Evolutionary conservation across 805 yeast genomes (phyloP), one percentile per base, ranked within the genome.

Genomic region (Metschnikowia chrysomelidarum): DNA sequence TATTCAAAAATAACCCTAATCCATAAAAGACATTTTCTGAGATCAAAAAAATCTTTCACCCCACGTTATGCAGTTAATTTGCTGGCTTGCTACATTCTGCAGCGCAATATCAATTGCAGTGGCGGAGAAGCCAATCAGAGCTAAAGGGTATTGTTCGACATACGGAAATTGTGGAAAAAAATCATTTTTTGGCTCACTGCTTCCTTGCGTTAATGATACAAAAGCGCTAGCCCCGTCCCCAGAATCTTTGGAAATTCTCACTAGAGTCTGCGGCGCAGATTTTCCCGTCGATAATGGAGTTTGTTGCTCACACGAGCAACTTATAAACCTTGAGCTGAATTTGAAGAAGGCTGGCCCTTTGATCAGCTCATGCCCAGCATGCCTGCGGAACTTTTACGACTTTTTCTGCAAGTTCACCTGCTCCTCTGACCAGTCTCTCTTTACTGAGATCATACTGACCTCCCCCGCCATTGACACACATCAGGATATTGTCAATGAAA

Each of bases 341-440:
- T 38, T 68, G 39, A 65, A 64, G 39, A 50, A 57, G 25, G 70
- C 59, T 2, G 70, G 63, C 32, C 70, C 73, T 1, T 47, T 68
- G 25, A 60, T 68, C 17, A 60, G 69, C 32, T 64, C 71, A 11
- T 68, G 98, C 58, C 97, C 97, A 2, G 98, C 98, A 0, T 91
- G 98, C 57, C 69, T 75, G 38, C 79, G 78, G 58, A 91, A 91
- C 66, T 91, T 91, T 59, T 77, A 77, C 51, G 84, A 82, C 50
- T 68, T 89, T 47, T 87, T 87, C 54, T 93, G 91, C 63, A 78
- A 80, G 25, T 88, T 93, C 59, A 83, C 96, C 1, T 91, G 98
- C 59, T 84, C 96, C 3, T 81, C 96, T 0, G 65, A 84, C 49
- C 97, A 91, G 59, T 71, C 87, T 0, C 58, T 64, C 9, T 91